Evolutionary conservation across 768 basidiomycete genomes (phyloP).

Genomic region (Chalciporus sphaerocephalus): DNA sequence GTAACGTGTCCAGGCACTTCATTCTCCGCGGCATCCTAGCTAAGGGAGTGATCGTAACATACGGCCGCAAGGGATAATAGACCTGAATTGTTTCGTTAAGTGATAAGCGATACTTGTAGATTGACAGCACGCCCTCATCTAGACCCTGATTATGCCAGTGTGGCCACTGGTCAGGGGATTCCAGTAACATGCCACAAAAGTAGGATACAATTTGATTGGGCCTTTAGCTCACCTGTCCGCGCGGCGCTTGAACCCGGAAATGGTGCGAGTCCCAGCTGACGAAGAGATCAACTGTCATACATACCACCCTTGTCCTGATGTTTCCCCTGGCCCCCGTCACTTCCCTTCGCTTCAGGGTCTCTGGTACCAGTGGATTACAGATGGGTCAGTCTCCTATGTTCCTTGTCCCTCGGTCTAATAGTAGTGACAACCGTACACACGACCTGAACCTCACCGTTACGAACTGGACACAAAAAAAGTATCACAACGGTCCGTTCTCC

Average conservation of each 20-base stretch:
- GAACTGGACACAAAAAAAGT: neutral
- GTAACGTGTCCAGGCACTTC: constrained; percentile 17
- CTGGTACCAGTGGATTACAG: too few relatives aligned
- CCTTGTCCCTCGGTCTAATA: neutral
- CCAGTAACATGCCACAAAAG: too few relatives aligned
- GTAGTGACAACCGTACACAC: neutral
- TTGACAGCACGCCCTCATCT: neutral
- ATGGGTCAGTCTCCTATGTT: too few relatives aligned
- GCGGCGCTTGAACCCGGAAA: too few relatives aligned
- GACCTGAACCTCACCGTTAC: neutral
- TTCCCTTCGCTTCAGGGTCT: neutral
- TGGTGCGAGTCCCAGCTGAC: neutral
- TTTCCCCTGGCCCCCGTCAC: neutral
- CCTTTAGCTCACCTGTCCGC: too few relatives aligned
- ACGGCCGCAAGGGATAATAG: constrained; percentile 5
- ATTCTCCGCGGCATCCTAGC: constrained; percentile 18
- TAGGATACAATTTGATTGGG: too few relatives aligned
- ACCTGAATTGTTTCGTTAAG: constrained; percentile 1
- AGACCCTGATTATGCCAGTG: neutral
- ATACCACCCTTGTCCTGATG: too few relatives aligned
- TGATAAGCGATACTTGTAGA: neutral
- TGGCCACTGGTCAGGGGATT: neutral
- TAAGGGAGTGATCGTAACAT: constrained; percentile 9
- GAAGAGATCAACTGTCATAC: neutral
- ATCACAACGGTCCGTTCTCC: neutral